These are phyloP conservation scores for Suhomyces chickasaworum DNA, from an alignment of 1,139 yeast species.

Conservation along the genomic window DNA sequence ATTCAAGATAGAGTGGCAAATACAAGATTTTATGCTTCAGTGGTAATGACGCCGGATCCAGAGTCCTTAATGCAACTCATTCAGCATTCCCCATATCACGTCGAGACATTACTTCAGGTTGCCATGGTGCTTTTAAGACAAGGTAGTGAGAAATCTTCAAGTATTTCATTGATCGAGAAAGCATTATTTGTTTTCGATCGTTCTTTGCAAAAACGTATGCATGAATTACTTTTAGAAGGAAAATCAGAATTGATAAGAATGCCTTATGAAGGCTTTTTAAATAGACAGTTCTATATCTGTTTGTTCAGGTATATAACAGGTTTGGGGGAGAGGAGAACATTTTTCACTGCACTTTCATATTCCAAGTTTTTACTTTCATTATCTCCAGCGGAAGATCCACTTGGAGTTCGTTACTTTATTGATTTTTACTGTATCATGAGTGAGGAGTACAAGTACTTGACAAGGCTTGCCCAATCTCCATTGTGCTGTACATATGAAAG, in stretches of 20 bases:
- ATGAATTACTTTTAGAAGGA: constrained; percentile 50
- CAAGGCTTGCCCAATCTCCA: constrained; percentile 56
- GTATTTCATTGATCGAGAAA: constrained; percentile 73
- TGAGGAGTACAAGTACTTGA: constrained; percentile 63
- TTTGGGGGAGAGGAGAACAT: constrained; percentile 77
- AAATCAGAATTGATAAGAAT: constrained; percentile 64
- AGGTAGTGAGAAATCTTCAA: constrained; percentile 67
- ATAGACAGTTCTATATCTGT: constrained; percentile 75
- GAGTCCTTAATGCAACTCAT: constrained; percentile 61
- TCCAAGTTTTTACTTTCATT: constrained; percentile 69
- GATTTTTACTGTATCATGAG: constrained; percentile 76
- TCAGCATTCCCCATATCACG: constrained; percentile 69
- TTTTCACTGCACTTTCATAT: constrained; percentile 73
- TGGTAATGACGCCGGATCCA: constrained; percentile 71
- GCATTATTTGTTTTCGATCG: constrained; percentile 81
- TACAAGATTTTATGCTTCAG: constrained; percentile 65
- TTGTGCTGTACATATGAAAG: constrained; percentile 56
- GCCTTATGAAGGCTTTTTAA: constrained; percentile 75
- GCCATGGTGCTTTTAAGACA: constrained; percentile 75
- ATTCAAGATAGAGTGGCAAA: constrained; percentile 50
- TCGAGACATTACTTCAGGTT: constrained; percentile 77
- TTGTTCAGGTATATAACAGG: constrained; percentile 71
- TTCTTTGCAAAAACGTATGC: constrained; percentile 40
- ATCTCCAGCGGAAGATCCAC: constrained; percentile 79
- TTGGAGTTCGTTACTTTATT: constrained; percentile 80